Conservation (phyloP, 345 rosid genomes). For the Eucalyptus sideroxylon region DNA sequence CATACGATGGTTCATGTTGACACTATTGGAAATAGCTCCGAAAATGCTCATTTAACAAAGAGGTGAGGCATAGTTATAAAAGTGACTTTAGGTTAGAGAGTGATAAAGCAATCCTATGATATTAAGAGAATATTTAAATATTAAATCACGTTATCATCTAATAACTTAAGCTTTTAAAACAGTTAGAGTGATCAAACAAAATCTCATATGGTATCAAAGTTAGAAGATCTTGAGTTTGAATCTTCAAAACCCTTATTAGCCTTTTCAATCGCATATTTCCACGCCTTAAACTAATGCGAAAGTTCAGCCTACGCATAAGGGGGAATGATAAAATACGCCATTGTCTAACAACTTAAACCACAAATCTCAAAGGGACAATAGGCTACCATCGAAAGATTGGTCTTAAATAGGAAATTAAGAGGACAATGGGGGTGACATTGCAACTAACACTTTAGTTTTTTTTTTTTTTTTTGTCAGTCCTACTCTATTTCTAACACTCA, state of each 20-base stretch:
- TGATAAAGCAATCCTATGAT: background rate
- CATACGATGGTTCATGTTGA: background rate
- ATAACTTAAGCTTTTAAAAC: no score
- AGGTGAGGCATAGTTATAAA: background rate
- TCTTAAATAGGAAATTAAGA: fast-evolving
- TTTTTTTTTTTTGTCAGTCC: no score
- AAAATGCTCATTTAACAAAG: background rate
- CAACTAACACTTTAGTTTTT: background rate
- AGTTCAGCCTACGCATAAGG: fast-evolving
- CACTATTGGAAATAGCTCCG: background rate
- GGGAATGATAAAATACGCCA: fast-evolving
- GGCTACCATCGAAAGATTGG: background rate
- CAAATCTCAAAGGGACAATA: no score
- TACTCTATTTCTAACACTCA: no score
- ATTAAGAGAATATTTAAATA: no score
- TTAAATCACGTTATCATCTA: no score
- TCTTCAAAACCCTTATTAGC: fast-evolving
- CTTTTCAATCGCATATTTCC: no score
- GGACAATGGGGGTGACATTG: background rate
- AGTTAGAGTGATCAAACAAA: no score
- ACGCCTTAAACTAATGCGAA: fast-evolving
- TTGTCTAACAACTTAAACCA: no score
- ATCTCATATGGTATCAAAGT: no score
- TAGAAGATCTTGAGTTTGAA: no score
- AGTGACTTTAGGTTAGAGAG: background rate